Evolutionary conservation across 2,329 filamentous ascomycete genomes (phyloP), one percentile per base, ranked within the genome.

Genomic region (Westerdykella aurantiaca): DNA sequence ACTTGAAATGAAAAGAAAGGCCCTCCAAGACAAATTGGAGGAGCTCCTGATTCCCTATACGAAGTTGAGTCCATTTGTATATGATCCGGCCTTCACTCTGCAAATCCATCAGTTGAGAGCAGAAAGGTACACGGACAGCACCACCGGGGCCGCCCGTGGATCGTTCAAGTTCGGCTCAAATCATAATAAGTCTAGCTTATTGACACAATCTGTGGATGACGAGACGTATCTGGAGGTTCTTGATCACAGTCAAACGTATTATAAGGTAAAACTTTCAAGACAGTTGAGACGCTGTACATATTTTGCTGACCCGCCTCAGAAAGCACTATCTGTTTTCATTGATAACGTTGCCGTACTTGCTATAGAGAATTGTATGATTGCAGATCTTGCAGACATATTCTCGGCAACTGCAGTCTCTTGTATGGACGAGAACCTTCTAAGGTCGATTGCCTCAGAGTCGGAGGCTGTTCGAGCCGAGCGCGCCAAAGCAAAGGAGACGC

Each of bases 181-280:
- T 29, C 7, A 14, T 9, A 35, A 14, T 35, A 18, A 14, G 7
- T 42, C 38, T 9, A 44, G 51, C 22, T 45, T 58, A 16, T 34
- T 58, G 23, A 56, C 51, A 1, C 51, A 59, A 37, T 54, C 51
- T 2, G 41, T 45, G 48, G 57, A 58, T 22, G 49, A 51, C 31
- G 54, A 52, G 16, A 59, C 58, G 2, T 56, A 55, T 31, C 49
- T 46, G 3, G 58, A 62, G 25, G 57, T 62, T 12, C 37, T 62
- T 1, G 49, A 59, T 42, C 44, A 58, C 12, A 52, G 59, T 49
- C 48, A 57, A 34, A 52, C 52, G 6, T 62, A 60, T 34, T 62
- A 62, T 40, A 57, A 55, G 48, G 57, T 56, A 6, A 33, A 45
- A 29, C 25, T 29, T 38, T 9, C 12, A 12, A 6, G 14, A 21